Evolutionary conservation across 2,329 filamentous ascomycete genomes (phyloP), one percentile per base, ranked within the genome.

Genomic region (Exophiala sp.): DNA sequence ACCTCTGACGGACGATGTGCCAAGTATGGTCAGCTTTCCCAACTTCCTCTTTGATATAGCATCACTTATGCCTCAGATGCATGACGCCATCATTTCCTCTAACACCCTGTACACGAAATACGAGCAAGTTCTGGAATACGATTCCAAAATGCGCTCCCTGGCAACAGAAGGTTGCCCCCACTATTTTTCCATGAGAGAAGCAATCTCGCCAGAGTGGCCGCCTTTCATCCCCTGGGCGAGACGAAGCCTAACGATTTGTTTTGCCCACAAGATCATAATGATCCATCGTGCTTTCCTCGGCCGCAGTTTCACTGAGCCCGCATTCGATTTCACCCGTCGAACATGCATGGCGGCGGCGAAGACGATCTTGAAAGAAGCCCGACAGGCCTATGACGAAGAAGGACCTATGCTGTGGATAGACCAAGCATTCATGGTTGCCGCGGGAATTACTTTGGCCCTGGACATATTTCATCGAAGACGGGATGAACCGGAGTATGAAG

Each of bases 221-320:
- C 56, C 54, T 19, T 73, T 69, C 60, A 62, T 70, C 1, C 61
- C 57, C 1, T 72, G 69, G 70, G 69, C 68, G 1, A 62, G 67
- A 46, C 63, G 65, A 35, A 60, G 67, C 22, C 58, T 70, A 13
- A 65, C 67, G 7, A 66, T 70, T 13, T 70, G 67, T 22, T 60
- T 63, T 5, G 64, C 65, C 11, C 70, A 73, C 40, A 72, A 73
- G 49, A 65, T 71, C 29, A 72, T 73, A 50, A 72, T 71, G 70
- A 65, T 70, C 11, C 57, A 59, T 41, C 65, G 71, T 37, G 67
- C 65, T 32, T 73, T 72, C 46, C 56, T 73, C 2, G 67, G 67
- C 32, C 60, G 64, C 34, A 71, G 69, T 42, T 72, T 73, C 53
- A 68, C 66, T 2, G 68, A 70, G 34, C 62, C 62, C 1, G 64